These are phyloP conservation scores for Debaryomyces prosopidis DNA, from an alignment of 805 yeast genomes.

Conservation along the genomic window DNA sequence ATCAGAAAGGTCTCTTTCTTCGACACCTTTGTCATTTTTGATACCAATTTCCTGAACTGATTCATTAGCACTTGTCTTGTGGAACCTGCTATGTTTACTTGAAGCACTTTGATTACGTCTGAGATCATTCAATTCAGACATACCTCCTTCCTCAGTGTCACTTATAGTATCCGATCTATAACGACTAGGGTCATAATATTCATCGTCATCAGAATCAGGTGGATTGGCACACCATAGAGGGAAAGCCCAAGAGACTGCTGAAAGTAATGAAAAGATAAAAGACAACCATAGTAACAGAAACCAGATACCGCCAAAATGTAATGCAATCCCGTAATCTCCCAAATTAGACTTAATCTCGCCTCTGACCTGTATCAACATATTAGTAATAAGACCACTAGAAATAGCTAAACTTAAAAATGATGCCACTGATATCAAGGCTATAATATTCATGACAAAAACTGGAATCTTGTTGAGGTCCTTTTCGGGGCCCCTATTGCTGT, in stretches of 20 bases:
- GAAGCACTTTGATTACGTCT: not conserved
- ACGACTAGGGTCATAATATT: not conserved
- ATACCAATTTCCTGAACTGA: not conserved
- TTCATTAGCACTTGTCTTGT: not conserved
- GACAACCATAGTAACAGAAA: conserved; percentile 41
- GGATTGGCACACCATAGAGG: conserved; percentile 58
- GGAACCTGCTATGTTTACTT: not conserved
- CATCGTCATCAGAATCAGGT: conserved; percentile 22
- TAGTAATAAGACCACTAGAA: conserved; percentile 30
- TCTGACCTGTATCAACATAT: conserved; percentile 23
- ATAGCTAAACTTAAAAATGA: conserved; percentile 31
- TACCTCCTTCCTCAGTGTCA: not conserved
- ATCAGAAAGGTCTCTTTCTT: conserved; percentile 1
- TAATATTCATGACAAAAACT: conserved; percentile 29
- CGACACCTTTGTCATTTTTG: conserved; percentile 3
- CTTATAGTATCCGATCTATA: not conserved
- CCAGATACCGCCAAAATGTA: conserved; percentile 45
- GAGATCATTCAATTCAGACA: not conserved
- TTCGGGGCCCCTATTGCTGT: conserved; percentile 34
- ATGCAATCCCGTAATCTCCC: conserved; percentile 46
- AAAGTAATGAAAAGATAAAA: conserved; percentile 19
- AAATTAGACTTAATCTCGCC: conserved; percentile 30
- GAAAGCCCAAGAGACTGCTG: conserved; percentile 35
- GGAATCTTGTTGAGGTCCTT: conserved; percentile 36
- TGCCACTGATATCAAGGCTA: conserved; percentile 37